Base-by-base conservation (phyloP, 768 basidiomycete genomes). In the Naganishia onofrii region DNA sequence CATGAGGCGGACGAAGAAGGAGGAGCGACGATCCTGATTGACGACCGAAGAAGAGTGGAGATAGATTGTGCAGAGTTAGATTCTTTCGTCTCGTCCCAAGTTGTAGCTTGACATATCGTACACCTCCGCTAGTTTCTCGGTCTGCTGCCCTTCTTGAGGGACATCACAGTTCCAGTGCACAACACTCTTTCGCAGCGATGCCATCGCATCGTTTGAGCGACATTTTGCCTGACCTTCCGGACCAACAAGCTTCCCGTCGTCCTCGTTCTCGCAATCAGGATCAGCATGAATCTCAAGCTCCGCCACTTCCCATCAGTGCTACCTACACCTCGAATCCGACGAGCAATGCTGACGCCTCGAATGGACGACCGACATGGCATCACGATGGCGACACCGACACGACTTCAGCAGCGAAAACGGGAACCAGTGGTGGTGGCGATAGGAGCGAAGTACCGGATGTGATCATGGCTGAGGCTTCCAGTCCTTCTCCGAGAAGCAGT, bases 131-230 rank as follows among this genome's bases (percentile, higher is more conserved):
- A 7, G 3, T 3, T 12, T 51, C 48, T n/a, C 6, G 48, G 48
- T n/a, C 23, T 42, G 2, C 42, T 15, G 42, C 42, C 13, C 42
- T 17, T 42, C 42, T 42, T 42, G 42, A 2, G 15, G 8, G 2
- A 42, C 2, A 7, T 8, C 15, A 51, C 12, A n/a, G n/a, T 12
- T 26, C 23, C 13, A 51, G 48, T 12, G 48, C 48, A 51, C 48
- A 26, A 1, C 6, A 4, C 48, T 51, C 21, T 51, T 12, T 12
- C 21, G 48, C 48, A 51, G 48, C 48, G 48, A 51, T 51, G 48
- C 48, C 48, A 51, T 51, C 48, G 48, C 48, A 51, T 51, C 48
- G 48, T 26, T n/a, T 51, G 4, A 51, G 48, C 48, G 48, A 51
- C 48, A n/a, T 51, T 6, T 51, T 51, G 48, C 48, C 48, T 23